Percentiles rank a stretch among this genome's conserved stretches.
Conservation (phyloP, 176 grass and related monocot species). For the Triticum timopheevii region DNA sequence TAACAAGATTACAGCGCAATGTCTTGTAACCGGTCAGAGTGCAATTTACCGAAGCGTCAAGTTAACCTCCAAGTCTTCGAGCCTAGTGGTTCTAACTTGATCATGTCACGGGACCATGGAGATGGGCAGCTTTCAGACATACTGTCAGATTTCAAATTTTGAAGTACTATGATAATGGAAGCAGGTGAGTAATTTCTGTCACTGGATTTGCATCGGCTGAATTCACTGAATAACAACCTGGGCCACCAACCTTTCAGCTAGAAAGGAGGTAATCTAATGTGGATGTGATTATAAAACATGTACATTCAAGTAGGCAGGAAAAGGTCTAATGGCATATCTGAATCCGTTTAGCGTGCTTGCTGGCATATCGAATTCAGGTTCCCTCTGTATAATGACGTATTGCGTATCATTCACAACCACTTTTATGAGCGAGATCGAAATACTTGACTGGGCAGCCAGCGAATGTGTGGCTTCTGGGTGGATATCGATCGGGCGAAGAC, state of each 20-base stretch:
- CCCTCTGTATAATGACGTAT: background rate
- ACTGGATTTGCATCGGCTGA: background rate
- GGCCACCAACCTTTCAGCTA: constrained; percentile 9
- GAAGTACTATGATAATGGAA: background rate
- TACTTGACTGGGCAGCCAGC: background rate
- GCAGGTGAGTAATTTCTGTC: background rate
- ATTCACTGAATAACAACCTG: constrained; percentile 13
- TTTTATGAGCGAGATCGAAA: background rate
- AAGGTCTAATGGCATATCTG: background rate
- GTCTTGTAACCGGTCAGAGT: background rate
- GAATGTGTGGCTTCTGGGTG: background rate
- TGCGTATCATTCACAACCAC: background rate
- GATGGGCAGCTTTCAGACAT: background rate
- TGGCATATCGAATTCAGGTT: constrained; percentile 28
- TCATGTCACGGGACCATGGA: background rate
- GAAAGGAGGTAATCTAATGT: constrained; percentile 2
- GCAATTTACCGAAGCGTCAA: background rate
- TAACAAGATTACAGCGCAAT: constrained; percentile 8
- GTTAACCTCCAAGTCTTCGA: no score
- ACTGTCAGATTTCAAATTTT: constrained; percentile 7
- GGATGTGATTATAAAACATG: constrained; percentile 6
- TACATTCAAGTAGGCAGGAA: background rate
- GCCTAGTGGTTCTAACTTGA: background rate
- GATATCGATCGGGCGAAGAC: background rate
- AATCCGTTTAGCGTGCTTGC: background rate